Evolutionary conservation across 2,329 filamentous ascomycete species (phyloP).

Genomic region (Leptographium galeiforme): DNA sequence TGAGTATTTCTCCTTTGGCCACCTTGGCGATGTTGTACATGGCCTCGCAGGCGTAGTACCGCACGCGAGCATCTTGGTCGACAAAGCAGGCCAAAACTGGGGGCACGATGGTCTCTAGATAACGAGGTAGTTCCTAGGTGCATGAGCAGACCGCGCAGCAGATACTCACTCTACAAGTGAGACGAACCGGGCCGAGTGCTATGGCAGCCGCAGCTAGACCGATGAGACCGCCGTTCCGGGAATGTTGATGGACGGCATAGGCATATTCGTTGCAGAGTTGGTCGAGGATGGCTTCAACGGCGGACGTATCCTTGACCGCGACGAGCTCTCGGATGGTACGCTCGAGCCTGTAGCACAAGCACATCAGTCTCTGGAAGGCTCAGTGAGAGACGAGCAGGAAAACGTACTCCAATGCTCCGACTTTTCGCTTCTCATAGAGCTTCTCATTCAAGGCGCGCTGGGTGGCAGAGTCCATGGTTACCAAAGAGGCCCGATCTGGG

Average conservation of each 20-base stretch:
- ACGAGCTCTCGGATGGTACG: slow-evolving; percentile 77
- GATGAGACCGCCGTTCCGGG: slow-evolving; percentile 89
- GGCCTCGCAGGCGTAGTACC: slow-evolving; percentile 97
- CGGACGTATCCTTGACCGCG: slow-evolving; percentile 60
- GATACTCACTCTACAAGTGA: slow-evolving; percentile 22
- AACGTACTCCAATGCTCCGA: slow-evolving; percentile 84
- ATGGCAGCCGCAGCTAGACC: slow-evolving; percentile 92
- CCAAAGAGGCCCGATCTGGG: no score
- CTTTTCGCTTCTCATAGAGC: slow-evolving; percentile 96
- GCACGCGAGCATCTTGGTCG: slow-evolving; percentile 91
- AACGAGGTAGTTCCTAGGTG: slow-evolving; percentile 69
- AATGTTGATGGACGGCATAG: slow-evolving; percentile 93
- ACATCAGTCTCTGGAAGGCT: neutral
- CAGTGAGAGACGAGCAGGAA: neutral
- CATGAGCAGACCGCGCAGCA: neutral
- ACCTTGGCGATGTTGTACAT: slow-evolving; percentile 99
- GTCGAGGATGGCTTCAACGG: slow-evolving; percentile 77
- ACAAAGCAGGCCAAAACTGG: slow-evolving; percentile 95
- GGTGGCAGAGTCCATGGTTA: slow-evolving; percentile 70
- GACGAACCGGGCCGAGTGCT: slow-evolving; percentile 67
- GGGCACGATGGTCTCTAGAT: slow-evolving; percentile 86
- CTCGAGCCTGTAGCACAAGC: slow-evolving; percentile 52
- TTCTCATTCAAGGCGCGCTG: slow-evolving; percentile 92
- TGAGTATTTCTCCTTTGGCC: slow-evolving; percentile 89
- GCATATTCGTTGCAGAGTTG: slow-evolving; percentile 97